Evolutionary conservation across 352 stramenopile genomes (phyloP), one percentile per base, ranked within the genome.

Genomic region (Phytophthora tentaculata): DNA sequence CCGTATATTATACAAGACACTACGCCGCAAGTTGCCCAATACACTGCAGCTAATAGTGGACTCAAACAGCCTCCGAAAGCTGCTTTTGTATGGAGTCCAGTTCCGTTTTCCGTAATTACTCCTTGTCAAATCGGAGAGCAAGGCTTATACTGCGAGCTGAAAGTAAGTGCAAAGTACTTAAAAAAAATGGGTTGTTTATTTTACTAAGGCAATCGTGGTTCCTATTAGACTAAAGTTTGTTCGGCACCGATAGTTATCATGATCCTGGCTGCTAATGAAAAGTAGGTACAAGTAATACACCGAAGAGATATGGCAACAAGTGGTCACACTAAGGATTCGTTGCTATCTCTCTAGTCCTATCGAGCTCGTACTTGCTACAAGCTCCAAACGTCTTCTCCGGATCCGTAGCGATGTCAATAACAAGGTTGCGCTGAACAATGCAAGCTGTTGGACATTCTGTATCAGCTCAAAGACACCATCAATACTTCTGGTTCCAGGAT

Each of bases 331-430:
- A 67, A 60, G 8, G 10, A 13, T n/a, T 43, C 5, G n/a, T n/a
- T n/a, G n/a, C 13, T 19, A n/a, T 44, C 28, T 57, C 3, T 48
- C 14, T 13, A 90, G 81, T 50, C 71, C 68, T 8, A 51, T 80
- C 14, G 75, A 88, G 32, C 56, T 90, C 2, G 71, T 86, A 24
- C 56, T 90, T 0, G 77, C 79, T 19, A 81, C 77, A 2, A 90
- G 60, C 19, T 71, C 80, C 23, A 87, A 81, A 49, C 39, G 86
- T 2, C 69, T 88, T 10, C 61, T 83, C 12, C 3, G 69, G 78
- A 51, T 73, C 39, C 69, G 67, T 20, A 59, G 54, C 10, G 75
- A 67, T 61, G 6, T 78, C 22, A 58, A 69, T 16, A 63, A 70
- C 39, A 80, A 81, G 23, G 74, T n/a, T n/a, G n/a, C n/a, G n/a